Evolutionary conservation across 257 asterid species (phyloP).

Genomic region (Datura wrightii): DNA sequence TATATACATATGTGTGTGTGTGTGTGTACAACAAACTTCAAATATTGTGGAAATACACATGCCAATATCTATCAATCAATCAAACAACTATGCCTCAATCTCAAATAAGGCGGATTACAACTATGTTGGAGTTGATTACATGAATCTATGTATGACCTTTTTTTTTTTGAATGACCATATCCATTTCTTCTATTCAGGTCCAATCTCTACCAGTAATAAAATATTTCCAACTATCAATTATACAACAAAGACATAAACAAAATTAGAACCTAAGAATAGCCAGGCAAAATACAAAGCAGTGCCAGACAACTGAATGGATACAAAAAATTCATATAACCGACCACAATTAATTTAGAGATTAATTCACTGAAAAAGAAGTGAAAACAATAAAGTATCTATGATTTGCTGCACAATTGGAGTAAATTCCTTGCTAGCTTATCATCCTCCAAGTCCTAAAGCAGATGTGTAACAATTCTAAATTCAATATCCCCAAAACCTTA

Average conservation of each 20-base stretch:
- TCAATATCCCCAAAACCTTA: neutral
- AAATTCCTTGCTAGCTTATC: conserved; percentile 20
- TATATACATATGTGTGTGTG: no score
- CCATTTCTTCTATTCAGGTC: conserved; percentile 19
- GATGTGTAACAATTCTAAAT: neutral
- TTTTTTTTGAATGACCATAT: neutral
- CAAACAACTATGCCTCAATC: neutral
- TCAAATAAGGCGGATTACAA: neutral
- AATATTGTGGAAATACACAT: neutral
- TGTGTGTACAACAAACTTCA: no score
- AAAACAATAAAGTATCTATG: conserved; percentile 8
- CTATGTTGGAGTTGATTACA: neutral
- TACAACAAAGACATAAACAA: neutral
- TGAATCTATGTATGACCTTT: neutral
- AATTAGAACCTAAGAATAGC: neutral
- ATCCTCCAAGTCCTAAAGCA: conserved; percentile 12
- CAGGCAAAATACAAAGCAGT: neutral
- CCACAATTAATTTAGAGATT: conserved; percentile 3
- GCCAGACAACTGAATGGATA: conserved; percentile 6
- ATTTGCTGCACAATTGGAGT: neutral
- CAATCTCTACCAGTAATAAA: conserved; percentile 5
- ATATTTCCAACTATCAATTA: neutral
- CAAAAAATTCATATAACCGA: neutral
- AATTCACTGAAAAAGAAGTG: neutral
- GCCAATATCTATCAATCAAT: neutral